These are phyloP conservation scores for Salicornia ramosissima DNA, from an alignment of 148 eudicot genomes.

Conservation along the genomic window DNA sequence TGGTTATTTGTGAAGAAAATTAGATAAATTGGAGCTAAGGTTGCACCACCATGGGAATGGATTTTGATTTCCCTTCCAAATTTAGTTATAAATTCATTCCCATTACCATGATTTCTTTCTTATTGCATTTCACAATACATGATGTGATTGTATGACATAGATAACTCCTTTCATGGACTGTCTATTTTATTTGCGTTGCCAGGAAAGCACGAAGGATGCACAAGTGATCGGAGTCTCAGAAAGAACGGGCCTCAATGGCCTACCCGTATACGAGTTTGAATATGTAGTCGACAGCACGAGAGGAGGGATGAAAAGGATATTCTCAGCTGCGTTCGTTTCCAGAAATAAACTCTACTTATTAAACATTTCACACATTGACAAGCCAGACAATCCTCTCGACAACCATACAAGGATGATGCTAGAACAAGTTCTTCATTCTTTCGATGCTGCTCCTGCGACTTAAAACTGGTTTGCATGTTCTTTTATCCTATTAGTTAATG, in stretches of 20 bases:
- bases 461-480: constrained; percentile 6
- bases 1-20: no score
- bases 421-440: constrained; percentile 84
- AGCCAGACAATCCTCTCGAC: constrained; percentile 60
- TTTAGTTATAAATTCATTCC: no score
- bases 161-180: neutral
- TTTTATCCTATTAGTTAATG: neutral
- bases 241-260: constrained; percentile 53
- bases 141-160: no score
- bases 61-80: no score
- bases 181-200: neutral
- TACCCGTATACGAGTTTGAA: constrained; percentile 73
- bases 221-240: constrained; percentile 55
- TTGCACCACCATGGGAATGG: no score
- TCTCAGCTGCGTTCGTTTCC: constrained; percentile 80
- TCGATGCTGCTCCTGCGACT: constrained; percentile 47
- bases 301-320: constrained; percentile 81
- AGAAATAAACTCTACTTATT: constrained; percentile 73
- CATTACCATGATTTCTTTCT: neutral
- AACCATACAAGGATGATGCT: constrained; percentile 34
- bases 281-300: constrained; percentile 80
- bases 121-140: neutral
- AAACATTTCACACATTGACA: constrained; percentile 78
- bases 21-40: no score
- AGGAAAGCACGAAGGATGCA: constrained; percentile 90